Base-by-base conservation (phyloP, 2,329 filamentous ascomycete species). In the Clarireedia paspali region DNA sequence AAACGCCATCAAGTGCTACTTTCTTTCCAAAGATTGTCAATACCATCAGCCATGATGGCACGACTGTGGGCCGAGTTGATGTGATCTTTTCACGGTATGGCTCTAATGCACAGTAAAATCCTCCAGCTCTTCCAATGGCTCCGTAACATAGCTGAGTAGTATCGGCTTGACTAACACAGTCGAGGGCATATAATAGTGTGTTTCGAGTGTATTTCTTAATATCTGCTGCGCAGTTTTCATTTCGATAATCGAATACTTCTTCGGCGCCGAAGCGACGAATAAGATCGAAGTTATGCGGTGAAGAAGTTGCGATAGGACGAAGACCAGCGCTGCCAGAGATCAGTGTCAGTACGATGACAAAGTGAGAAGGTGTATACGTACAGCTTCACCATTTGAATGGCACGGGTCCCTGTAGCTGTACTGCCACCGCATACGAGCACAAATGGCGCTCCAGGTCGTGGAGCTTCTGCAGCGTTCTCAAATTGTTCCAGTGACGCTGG, bases 191-290 rank as follows among this genome's bases (percentile, higher is more conserved):
- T 0, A 49, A 54, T 1, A 77, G 67, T 2, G 44, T 55, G 64
- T 73, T 70, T 1, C 63, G 57, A 1, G 74, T 77, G 60, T 72
- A 70, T 2, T 50, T 55, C 0, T 64, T 61, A 52, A 77, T 73
- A 5, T 71, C 67, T 1, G 57, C 59, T 12, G 58, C 69, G 57
- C 69, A 72, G 3, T 58, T 63, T 0, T 68, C 57, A 4, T 52
- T 57, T 36, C 59, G 55, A 58, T 74, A 77, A 64, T 78, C 73
- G 57, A 76, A 77, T 1, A 62, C 68, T 10, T 62, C 59, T 4
- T 70, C 71, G 0, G 75, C 75, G 7, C 76, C 75, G 20, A 64
- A 72, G 1, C 48, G 53, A 45, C 66, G 62, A 20, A 72, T 71
- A 1, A 77, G 64, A 7, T 68, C 66, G 50, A 70, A 72, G 59